Conservation (phyloP, 331 rosid genomes). For the Arachis monticola region DNA sequence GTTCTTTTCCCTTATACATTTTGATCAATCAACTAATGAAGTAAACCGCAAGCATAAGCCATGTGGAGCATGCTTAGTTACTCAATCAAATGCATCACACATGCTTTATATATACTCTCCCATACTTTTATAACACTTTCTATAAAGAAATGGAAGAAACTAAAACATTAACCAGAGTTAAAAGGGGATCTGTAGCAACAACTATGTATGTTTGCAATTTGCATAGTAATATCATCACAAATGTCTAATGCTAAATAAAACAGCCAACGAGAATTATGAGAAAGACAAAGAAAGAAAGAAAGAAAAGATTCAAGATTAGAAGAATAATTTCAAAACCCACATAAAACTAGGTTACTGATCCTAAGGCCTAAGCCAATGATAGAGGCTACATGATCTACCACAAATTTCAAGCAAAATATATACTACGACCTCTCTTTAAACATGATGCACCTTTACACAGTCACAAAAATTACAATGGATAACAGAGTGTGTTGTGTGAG, state of each 20-base stretch:
- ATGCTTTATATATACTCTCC: constrained; percentile 4
- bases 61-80: too few relatives aligned
- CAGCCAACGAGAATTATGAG: constrained; percentile 7
- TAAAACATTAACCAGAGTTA: not conserved
- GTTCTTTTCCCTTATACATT: not conserved
- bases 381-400: constrained; percentile 43
- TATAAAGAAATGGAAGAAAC: not conserved
- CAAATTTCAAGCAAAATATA: constrained; percentile 27
- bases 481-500: not conserved
- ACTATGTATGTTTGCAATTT: not conserved
- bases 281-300: not conserved
- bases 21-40: constrained; percentile 17
- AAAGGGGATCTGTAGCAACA: constrained; percentile 15
- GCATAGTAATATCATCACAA: not conserved
- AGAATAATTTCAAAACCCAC: constrained; percentile 16
- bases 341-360: constrained; percentile 19
- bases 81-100: constrained; percentile 7
- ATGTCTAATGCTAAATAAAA: constrained; percentile 1
- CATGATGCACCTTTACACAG: not conserved
- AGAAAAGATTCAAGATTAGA: not conserved
- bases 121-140: constrained; percentile 8
- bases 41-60: not conserved
- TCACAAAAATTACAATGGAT: not conserved
- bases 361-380: constrained; percentile 34
- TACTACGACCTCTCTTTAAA: not conserved